Conservation (phyloP, 225 moss, liverwort and hornwort species). For the Pseudoscleropodium purum region DNA sequence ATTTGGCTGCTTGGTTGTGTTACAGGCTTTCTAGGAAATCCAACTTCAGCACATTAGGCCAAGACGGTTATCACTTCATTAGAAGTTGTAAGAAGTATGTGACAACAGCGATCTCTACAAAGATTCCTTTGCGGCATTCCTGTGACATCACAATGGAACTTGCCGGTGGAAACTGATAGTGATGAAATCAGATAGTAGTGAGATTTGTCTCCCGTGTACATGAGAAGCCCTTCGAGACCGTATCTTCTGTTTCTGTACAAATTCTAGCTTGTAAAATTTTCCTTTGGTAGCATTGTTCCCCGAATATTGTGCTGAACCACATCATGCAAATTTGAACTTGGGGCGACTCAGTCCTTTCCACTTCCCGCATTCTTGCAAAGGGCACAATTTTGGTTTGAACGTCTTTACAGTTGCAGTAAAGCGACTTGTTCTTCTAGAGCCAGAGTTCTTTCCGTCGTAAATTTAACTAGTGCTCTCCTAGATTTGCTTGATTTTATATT, state of each 20-base stretch:
- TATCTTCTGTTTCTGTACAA: slow-evolving; percentile 27
- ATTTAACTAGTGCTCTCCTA: background rate
- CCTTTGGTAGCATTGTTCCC: background rate
- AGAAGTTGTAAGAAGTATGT: slow-evolving; percentile 25
- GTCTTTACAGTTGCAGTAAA: background rate
- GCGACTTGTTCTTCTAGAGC: background rate
- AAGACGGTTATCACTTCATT: slow-evolving; percentile 7
- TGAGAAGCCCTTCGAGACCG: background rate
- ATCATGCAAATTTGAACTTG: background rate
- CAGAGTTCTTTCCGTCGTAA: background rate
- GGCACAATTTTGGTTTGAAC: background rate
- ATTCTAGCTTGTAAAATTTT: slow-evolving; percentile 12
- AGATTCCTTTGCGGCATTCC: slow-evolving; percentile 3
- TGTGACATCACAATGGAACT: background rate
- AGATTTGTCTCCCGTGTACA: slow-evolving; percentile 11
- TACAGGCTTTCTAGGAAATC: slow-evolving; percentile 22
- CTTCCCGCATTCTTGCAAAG: background rate
- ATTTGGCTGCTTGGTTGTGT: background rate
- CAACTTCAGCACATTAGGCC: slow-evolving; percentile 10
- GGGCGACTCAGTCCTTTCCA: background rate
- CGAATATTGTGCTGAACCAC: slow-evolving; percentile 1
- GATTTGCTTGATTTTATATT: background rate
- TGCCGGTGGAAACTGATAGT: background rate
- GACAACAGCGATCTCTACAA: slow-evolving; percentile 41
- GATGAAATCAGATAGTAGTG: slow-evolving; percentile 11